These are phyloP conservation scores for Gonium pectorale DNA, from an alignment of 139 green algal species.

Conservation along the genomic window DNA sequence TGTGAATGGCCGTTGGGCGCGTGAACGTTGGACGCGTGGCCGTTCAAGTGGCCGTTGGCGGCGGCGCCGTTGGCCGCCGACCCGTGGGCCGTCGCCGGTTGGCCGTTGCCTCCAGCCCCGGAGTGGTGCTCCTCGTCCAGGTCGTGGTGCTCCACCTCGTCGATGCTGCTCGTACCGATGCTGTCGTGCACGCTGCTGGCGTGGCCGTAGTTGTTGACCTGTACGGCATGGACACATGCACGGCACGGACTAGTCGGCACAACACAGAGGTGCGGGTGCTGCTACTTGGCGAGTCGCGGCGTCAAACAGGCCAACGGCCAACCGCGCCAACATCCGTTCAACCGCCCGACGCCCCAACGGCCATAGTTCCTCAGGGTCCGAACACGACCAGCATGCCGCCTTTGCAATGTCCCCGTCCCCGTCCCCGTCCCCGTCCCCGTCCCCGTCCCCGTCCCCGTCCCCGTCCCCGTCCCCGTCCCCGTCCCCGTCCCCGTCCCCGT, in stretches of 20 bases:
- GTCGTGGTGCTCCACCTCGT: neutral
- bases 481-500: neutral
- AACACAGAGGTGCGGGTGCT: neutral
- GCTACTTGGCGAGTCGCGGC: no score
- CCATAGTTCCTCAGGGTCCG: no score
- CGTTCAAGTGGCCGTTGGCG: neutral
- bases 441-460: neutral
- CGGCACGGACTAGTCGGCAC: no score
- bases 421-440: neutral
- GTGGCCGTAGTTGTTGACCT: constrained; percentile 36
- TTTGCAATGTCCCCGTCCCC: no score
- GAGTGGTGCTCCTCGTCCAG: neutral
- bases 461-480: neutral
- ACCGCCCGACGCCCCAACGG: no score
- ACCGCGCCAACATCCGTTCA: no score
- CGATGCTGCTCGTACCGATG: neutral
- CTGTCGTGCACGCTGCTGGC: constrained; percentile 32
- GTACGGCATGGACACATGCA: no score
- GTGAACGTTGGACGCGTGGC: constrained; percentile 1
- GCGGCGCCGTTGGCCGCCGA: no score
- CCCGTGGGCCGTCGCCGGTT: no score
- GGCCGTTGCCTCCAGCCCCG: neutral
- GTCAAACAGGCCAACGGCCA: no score
- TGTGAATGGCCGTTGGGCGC: neutral
- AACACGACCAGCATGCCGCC: no score